Evolutionary conservation across 176 grass and related monocot species (phyloP).

Genomic region (Juncus inflexus): DNA sequence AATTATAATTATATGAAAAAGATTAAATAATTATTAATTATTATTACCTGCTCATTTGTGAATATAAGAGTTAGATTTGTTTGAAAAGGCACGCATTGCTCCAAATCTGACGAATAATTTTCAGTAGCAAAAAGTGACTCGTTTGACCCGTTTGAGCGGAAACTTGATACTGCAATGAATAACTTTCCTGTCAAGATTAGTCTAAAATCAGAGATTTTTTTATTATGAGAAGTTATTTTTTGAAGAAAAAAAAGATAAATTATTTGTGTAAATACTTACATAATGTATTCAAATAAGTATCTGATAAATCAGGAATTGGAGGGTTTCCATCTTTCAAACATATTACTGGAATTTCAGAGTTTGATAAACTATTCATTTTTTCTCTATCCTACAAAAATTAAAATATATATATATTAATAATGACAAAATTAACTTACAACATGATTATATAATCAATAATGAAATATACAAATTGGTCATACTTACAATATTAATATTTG

Average conservation of each 20-base stretch:
- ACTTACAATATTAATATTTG: slow-evolving; percentile 72
- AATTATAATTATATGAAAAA: slow-evolving; percentile 24
- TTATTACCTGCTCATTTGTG: slow-evolving; percentile 69
- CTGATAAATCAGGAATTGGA: slow-evolving; percentile 86
- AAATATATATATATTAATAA: slow-evolving; percentile 22
- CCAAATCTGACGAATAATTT: slow-evolving; percentile 50
- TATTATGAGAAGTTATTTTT: not conserved
- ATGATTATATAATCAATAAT: slow-evolving; percentile 1
- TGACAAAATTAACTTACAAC: slow-evolving; percentile 26
- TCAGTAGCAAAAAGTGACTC: slow-evolving; percentile 49
- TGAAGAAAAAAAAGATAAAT: slow-evolving; percentile 24
- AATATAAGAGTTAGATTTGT: slow-evolving; percentile 68
- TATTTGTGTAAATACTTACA: slow-evolving; percentile 47
- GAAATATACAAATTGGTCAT: not conserved
- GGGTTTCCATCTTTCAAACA: slow-evolving; percentile 81
- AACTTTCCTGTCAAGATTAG: slow-evolving; percentile 70
- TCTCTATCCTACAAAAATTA: slow-evolving; percentile 55
- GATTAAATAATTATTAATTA: too few relatives aligned
- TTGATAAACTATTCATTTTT: slow-evolving; percentile 54
- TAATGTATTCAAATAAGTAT: slow-evolving; percentile 58
- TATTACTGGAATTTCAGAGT: slow-evolving; percentile 54
- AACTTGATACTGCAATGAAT: slow-evolving; percentile 87
- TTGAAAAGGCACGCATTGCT: slow-evolving; percentile 85
- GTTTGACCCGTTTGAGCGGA: slow-evolving; percentile 46
- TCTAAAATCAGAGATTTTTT: slow-evolving; percentile 48